Evolutionary conservation across 2,329 filamentous ascomycete genomes (phyloP), one percentile per base, ranked within the genome.

Genomic region (Erysiphe neolycopersici): DNA sequence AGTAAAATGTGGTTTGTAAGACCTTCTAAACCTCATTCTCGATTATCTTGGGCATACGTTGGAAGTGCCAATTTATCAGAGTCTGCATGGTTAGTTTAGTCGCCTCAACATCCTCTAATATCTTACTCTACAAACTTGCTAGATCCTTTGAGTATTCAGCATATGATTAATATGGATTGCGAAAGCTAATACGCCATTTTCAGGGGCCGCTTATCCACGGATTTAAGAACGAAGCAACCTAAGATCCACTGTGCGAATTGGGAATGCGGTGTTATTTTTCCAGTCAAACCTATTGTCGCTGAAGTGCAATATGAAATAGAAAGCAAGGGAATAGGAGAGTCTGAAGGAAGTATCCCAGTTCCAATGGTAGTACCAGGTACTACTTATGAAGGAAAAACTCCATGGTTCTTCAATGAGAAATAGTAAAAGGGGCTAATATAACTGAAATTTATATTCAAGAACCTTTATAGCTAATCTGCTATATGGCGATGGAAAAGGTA

Each of bases 1-100:
- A 91, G 73, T 60, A 98, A 98, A 62, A 64, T 83, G 50, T 61
- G 74, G 44, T 62, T 71, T 43, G 68, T 70, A 19, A 26, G 22
- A 26, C 22, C 22, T 26, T 6, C 5, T 6, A 62, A 62, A 43
- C 47, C 46, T 29, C 26, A 43, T 6, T 47, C 16, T 17, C 18
- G 26, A 49, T 46, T 17, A 16, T 31, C 29, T n/a, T 95, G 82
- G 77, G 77, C 70, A 2, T 95, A 95, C 55, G 62, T 93, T 33
- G 89, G 89, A 14, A 92, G 82, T 52, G 82, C 83, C 8, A 98
- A 98, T 60, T 61, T 93, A 26, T 92, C 84, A 0, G 84, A 94
- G 59, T 85, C 80, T 56, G 89, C 89, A 29, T 98, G 89, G 79
- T 83, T 61, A 64, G 73, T 63, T 16, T 26, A 17, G 17, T 19